Conservation (phyloP, 768 basidiomycete species). For the Mycena kentingensis region DNA sequence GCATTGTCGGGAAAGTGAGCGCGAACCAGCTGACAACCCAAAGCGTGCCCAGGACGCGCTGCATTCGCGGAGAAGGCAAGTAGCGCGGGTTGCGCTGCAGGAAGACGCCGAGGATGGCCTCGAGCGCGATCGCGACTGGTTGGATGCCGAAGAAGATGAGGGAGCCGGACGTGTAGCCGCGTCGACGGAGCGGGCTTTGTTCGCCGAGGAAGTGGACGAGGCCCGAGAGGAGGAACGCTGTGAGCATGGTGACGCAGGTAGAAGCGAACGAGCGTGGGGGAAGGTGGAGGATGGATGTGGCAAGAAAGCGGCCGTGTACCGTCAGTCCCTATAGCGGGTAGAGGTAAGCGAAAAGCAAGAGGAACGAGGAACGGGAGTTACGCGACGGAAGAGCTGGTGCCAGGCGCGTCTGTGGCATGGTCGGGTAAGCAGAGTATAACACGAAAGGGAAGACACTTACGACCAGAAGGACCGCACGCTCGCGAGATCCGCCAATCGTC, state of each 20-base stretch:
- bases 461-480: constrained; percentile 19
- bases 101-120: neutral
- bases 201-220: constrained; percentile 15
- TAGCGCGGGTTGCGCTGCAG: neutral
- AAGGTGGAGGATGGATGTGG: constrained; percentile 2
- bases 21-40: constrained; percentile 16
- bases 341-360: neutral
- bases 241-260: neutral
- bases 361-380: neutral
- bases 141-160: constrained; percentile 19
- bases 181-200: neutral
- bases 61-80: neutral
- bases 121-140: constrained; percentile 11
- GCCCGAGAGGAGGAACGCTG: constrained; percentile 15
- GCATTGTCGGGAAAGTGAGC: constrained; percentile 17
- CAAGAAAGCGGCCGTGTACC: neutral
- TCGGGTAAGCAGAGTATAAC: neutral
- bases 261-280: neutral
- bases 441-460: constrained; percentile 1
- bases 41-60: neutral
- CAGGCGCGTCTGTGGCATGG: constrained; percentile 9
- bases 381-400: constrained; percentile 18
- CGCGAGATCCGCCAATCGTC: neutral
- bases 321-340: no score
- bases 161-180: constrained; percentile 5